Percentiles rank a stretch among this genome's conserved stretches.
phyloP scores from a whole-genome alignment of 2,329 filamentous ascomycete genomes.

The Anisogramma anomala region DNA sequence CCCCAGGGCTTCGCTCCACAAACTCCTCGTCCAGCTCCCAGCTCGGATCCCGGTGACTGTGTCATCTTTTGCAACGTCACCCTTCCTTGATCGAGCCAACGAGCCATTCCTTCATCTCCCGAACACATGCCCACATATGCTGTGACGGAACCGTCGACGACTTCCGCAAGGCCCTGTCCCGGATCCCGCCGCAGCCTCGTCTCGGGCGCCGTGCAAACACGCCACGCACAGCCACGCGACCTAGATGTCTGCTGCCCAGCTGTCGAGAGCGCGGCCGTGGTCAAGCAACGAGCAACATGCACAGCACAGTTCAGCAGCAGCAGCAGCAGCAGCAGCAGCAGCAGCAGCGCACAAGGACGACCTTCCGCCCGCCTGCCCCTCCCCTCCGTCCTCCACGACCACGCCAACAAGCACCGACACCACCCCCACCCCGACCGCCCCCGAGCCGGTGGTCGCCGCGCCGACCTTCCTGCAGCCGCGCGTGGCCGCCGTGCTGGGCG shows the following conservation, averaged over 20 bases:
- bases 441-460: conserved; percentile 15
- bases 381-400: not conserved
- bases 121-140: not conserved
- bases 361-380: not conserved
- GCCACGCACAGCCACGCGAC: not conserved
- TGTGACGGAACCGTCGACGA: not conserved
- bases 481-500: conserved; percentile 65
- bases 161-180: not conserved
- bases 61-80: not conserved
- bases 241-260: conserved; percentile 11
- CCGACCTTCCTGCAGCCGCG: conserved; percentile 56
- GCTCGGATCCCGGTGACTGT: not conserved
- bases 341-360: not conserved
- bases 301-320: not conserved
- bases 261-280: conserved; percentile 12
- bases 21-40: not conserved
- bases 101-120: not conserved
- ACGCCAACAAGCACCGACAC: not conserved
- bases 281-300: conserved; percentile 9
- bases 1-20: not conserved
- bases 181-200: too few species aligned
- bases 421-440: not conserved
- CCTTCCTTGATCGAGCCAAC: not conserved
- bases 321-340: not conserved
- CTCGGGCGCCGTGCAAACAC: not conserved